Percentiles rank a stretch among this genome's conserved stretches.
These are phyloP conservation scores for Diaporthe caulivora DNA, from an alignment of 2,329 filamentous ascomycete species.

Conservation along the genomic window DNA sequence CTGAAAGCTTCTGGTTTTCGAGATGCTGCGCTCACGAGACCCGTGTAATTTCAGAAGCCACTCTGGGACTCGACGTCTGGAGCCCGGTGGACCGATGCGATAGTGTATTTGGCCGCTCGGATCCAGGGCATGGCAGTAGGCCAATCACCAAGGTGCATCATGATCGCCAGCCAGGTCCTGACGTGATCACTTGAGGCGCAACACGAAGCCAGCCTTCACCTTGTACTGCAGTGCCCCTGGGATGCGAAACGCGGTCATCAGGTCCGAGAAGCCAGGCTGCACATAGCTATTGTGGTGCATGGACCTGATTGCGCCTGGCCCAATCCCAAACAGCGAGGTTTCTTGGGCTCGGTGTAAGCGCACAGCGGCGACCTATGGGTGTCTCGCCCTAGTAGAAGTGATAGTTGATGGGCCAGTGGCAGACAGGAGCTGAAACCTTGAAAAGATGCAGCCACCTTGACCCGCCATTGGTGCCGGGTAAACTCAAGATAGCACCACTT, in stretches of 20 bases:
- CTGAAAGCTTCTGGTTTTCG: slow-evolving; percentile 11
- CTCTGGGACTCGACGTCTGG: neutral
- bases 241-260: slow-evolving; percentile 7
- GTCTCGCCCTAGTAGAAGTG: slow-evolving; percentile 1
- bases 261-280: neutral
- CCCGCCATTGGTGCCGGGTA: slow-evolving; percentile 19
- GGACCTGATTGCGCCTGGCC: neutral
- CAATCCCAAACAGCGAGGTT: neutral
- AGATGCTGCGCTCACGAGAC: neutral
- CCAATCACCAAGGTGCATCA: slow-evolving; percentile 5
- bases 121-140: neutral
- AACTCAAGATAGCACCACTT: slow-evolving; percentile 12
- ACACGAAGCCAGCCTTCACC: neutral
- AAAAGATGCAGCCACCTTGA: neutral
- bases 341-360: neutral
- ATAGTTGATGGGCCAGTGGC: neutral
- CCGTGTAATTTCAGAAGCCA: neutral
- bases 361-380: neutral
- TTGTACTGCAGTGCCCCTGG: neutral
- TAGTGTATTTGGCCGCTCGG: slow-evolving; percentile 5
- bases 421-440: slow-evolving; percentile 16
- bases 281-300: neutral
- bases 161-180: slow-evolving; percentile 1
- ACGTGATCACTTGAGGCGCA: neutral
- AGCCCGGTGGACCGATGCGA: neutral